A percentile compares a stretch with the other conserved stretches of the same genome.
These are phyloP conservation scores for Neofusicoccum parvum DNA, from an alignment of 2,329 filamentous ascomycete genomes.

Conservation along the genomic window DNA sequence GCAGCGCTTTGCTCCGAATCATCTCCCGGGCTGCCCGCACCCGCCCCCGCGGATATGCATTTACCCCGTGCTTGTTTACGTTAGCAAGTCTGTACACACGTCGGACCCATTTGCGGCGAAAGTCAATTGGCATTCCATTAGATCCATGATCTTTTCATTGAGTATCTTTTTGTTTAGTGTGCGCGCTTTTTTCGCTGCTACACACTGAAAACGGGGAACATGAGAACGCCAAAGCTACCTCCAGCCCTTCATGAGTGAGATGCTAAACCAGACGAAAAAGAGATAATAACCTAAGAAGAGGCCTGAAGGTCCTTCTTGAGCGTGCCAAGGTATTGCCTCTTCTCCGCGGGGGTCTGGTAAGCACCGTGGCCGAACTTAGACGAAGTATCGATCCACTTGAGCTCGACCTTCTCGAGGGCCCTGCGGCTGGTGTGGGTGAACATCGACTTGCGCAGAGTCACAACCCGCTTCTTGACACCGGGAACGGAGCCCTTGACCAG, in stretches of 20 bases:
- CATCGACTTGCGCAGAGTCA: slow-evolving; percentile 99
- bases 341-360: slow-evolving; percentile 98
- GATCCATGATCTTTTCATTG: slow-evolving; percentile 21
- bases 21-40: not conserved
- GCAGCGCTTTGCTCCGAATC: not conserved
- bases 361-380: slow-evolving; percentile 99
- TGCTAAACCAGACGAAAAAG: slow-evolving; percentile 21
- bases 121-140: slow-evolving; percentile 18
- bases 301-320: slow-evolving; percentile 91
- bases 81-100: not conserved
- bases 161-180: slow-evolving; percentile 22
- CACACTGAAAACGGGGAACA: slow-evolving; percentile 21
- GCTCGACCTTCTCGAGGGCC: slow-evolving; percentile 97
- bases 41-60: not conserved
- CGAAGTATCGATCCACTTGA: slow-evolving; percentile 99
- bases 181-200: slow-evolving; percentile 19
- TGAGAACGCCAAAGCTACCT: slow-evolving; percentile 39
- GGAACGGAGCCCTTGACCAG: slow-evolving; percentile 97
- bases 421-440: slow-evolving; percentile 94
- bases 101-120: not conserved
- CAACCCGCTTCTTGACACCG: slow-evolving; percentile 98
- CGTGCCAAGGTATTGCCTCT: slow-evolving; percentile 94
- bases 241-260: slow-evolving; percentile 38
- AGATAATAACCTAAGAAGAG: slow-evolving; percentile 50
- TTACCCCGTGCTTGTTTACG: not conserved